phyloP scores from a whole-genome alignment of 305 asterid species.

The Fraxinus sp. region DNA sequence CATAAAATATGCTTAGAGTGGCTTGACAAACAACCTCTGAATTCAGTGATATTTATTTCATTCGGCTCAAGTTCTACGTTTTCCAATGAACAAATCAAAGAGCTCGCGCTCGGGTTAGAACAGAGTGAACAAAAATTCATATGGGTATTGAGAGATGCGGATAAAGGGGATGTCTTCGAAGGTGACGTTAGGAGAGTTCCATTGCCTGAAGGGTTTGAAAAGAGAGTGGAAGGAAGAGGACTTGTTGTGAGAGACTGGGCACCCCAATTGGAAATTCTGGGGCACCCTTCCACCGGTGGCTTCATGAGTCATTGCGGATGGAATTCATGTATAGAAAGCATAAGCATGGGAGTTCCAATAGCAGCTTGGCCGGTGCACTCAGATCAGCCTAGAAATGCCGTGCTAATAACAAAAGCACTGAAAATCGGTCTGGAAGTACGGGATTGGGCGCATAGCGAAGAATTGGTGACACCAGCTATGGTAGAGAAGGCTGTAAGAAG shows the following conservation, averaged over 20 bases:
- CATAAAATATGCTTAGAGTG: slow-evolving; percentile 24
- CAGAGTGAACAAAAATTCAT: slow-evolving; percentile 30
- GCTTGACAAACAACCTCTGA: slow-evolving; percentile 36
- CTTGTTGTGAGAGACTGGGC: slow-evolving; percentile 37
- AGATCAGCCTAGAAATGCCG: slow-evolving; percentile 27
- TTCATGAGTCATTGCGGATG: slow-evolving; percentile 33
- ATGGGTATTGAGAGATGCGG: slow-evolving; percentile 38
- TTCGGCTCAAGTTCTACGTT: slow-evolving; percentile 38
- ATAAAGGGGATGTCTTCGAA: slow-evolving; percentile 31
- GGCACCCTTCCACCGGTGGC: slow-evolving; percentile 31
- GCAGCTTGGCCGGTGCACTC: slow-evolving; percentile 39
- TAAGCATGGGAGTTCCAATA: slow-evolving; percentile 32
- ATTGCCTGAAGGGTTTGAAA: slow-evolving; percentile 37
- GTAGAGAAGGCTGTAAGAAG: slow-evolving; percentile 17
- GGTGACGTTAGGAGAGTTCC: slow-evolving; percentile 20
- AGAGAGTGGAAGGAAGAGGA: slow-evolving; percentile 30
- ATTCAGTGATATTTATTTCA: slow-evolving; percentile 34
- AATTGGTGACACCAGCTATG: slow-evolving; percentile 14
- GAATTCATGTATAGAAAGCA: slow-evolving; percentile 31
- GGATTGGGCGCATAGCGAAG: slow-evolving; percentile 20
- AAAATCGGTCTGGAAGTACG: slow-evolving; percentile 26
- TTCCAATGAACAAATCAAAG: slow-evolving; percentile 24
- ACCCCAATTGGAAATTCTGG: slow-evolving; percentile 35
- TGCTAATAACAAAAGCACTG: slow-evolving; percentile 14
- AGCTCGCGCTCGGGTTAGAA: slow-evolving; percentile 34